These are phyloP conservation scores for Mycena polygramma DNA, from an alignment of 768 basidiomycete species.

Conservation along the genomic window DNA sequence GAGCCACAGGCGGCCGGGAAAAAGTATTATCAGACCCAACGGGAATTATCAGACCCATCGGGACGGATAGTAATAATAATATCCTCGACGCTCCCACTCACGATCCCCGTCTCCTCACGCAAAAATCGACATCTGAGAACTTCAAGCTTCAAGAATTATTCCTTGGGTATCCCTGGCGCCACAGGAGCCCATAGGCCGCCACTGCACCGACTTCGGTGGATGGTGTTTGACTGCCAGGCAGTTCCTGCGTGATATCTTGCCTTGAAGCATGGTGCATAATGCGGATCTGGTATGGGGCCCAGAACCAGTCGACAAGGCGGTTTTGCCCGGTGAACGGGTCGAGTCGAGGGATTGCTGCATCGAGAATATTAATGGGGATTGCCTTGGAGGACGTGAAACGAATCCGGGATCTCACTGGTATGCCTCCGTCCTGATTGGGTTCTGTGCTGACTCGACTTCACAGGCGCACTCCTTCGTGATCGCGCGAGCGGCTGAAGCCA, in stretches of 20 bases:
- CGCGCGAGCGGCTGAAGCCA: conserved; percentile 93
- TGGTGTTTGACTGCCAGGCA: conserved; percentile 46
- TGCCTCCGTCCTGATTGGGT: conserved; percentile 33
- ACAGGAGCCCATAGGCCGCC: conserved; percentile 80
- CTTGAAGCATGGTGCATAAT: conserved; percentile 93
- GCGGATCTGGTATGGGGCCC: conserved; percentile 97
- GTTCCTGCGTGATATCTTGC: conserved; percentile 90
- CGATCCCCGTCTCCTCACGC: conserved; percentile 63
- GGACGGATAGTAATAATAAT: too few species aligned
- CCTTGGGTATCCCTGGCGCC: too few species aligned
- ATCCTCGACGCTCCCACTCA: conserved; percentile 65
- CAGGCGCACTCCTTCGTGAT: conserved; percentile 96
- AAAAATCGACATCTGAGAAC: conserved; percentile 69
- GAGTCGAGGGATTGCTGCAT: conserved; percentile 84
- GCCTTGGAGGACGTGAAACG: conserved; percentile 81
- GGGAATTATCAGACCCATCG: too few species aligned
- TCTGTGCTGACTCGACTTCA: neutral
- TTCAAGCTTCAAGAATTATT: conserved; percentile 91
- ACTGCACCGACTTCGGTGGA: conserved; percentile 30
- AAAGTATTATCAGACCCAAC: too few species aligned
- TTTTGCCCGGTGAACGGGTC: conserved; percentile 84
- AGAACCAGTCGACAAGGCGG: conserved; percentile 96
- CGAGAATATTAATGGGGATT: conserved; percentile 98
- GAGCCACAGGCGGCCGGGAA: too few species aligned
- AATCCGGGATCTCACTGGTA: conserved; percentile 82